These are phyloP conservation scores for Citrus cavaleriei DNA, from an alignment of 345 rosid species.

Conservation along the genomic window DNA sequence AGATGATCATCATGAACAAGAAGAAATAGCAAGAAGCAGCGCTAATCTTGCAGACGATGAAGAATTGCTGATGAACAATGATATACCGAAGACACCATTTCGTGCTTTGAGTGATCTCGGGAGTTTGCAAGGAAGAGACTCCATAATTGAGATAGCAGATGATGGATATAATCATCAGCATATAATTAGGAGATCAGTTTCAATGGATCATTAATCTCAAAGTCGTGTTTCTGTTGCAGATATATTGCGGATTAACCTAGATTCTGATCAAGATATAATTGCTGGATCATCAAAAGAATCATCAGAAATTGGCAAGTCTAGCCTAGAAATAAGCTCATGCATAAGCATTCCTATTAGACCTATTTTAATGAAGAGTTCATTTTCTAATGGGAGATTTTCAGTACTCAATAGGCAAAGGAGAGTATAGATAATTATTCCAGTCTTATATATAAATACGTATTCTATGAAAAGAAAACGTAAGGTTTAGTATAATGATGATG, in stretches of 20 bases:
- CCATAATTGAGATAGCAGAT: conserved; percentile 35
- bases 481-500: not conserved
- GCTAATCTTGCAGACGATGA: not conserved
- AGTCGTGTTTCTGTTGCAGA: conserved; percentile 36
- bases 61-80: not conserved
- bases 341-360: conserved; percentile 20
- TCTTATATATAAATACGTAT: conserved; percentile 2
- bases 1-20: conserved; percentile 8
- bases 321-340: conserved; percentile 23
- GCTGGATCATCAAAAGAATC: conserved; percentile 33
- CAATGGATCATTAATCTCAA: conserved; percentile 56
- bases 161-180: conserved; percentile 21
- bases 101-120: conserved; percentile 38
- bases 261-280: conserved; percentile 14
- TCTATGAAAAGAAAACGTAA: not conserved
- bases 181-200: conserved; percentile 36
- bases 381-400: conserved; percentile 55
- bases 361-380: conserved; percentile 49
- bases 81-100: conserved; percentile 27
- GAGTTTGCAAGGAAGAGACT: conserved; percentile 28
- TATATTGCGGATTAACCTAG: conserved; percentile 28
- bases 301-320: conserved; percentile 22
- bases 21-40: not conserved
- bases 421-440: conserved; percentile 16
- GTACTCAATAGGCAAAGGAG: conserved; percentile 35